Evolutionary conservation across 139 green algal genomes (phyloP), one percentile per base, ranked within the genome.

Genomic region (Dunaliella sp.): DNA sequence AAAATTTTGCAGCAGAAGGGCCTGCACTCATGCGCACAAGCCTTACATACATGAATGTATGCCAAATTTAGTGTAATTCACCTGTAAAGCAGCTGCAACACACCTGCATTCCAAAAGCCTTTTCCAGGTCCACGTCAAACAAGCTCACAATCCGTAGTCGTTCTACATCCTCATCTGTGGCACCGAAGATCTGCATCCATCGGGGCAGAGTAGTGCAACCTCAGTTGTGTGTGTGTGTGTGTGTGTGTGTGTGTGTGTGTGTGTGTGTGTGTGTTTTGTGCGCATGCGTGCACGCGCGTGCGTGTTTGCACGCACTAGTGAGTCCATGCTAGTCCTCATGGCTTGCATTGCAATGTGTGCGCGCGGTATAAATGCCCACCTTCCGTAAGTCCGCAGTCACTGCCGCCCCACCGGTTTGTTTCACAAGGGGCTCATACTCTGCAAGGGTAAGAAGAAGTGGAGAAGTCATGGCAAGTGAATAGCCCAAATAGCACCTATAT

Each of bases 111-210:
- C 48, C 73, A 78, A 57, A 81, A 38, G 33, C 32, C 33, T 26
- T 31, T 25, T 77, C 80, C 48, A 85, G 57, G 81, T 85, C 81
- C 31, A 79, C 33, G 32, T 85, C 81, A 81, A 81, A 81, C 84
- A 87, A 38, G 37, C 33, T 83, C 33, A 65, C 36, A 28, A 87
- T 87, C 37, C 84, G 84, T 38, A 87, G 38, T 24, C 36, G 12
- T 1, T 83, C 38, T 30, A 83, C 37, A 77, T 87, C 84, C 38
- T 83, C 84, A 1, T 95, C 88, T 1, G 95, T 98, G 3, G 96
- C 95, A 1, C 95, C 95, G 87, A 98, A 98, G 7, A 98, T 94
- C 91, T 95, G 87, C n/a, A n/a, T n/a, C n/a, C n/a, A n/a, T 76
- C 59, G 59, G 25, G 59, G 59, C 59, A 76, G 25, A 76, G 59